Conservation (phyloP, 176 grass and related monocot species). For the Elaeis guineensis region DNA sequence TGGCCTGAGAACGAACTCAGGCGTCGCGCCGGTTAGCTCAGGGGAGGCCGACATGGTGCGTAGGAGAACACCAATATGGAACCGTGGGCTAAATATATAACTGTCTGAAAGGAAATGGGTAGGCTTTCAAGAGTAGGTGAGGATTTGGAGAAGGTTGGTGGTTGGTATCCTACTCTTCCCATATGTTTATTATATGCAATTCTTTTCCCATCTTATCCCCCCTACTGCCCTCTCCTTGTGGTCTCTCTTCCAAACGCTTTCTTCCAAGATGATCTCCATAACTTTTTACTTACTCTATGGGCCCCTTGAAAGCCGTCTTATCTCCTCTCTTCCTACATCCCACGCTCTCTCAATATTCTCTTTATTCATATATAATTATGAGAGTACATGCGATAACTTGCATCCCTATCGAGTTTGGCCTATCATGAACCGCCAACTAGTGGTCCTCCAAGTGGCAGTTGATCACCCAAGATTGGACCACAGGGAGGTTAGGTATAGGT, state of each 20-base stretch:
- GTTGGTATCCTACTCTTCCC: background rate
- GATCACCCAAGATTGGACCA: no score
- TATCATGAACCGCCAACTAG: no score
- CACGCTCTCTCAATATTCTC: background rate
- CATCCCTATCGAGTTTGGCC: no score
- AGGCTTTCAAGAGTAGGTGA: background rate
- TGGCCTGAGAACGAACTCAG: background rate
- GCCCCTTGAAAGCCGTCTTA: constrained; percentile 11
- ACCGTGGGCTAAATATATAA: no score
- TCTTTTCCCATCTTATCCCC: background rate
- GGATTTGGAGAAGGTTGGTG: background rate
- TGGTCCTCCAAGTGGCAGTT: no score
- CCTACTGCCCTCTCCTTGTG: background rate
- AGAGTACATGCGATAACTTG: background rate
- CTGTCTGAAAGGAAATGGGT: no score
- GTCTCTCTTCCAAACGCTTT: constrained; percentile 3
- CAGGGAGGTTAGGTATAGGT: no score
- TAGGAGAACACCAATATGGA: background rate
- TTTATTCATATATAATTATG: background rate
- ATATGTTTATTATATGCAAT: no score
- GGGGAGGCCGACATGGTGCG: constrained; percentile 6
- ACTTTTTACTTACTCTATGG: constrained; percentile 9
- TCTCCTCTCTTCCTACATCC: background rate
- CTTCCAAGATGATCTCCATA: constrained; percentile 19
- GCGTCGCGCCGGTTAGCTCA: background rate